Conservation (phyloP, 768 basidiomycete species). For the Collybia nuda region DNA sequence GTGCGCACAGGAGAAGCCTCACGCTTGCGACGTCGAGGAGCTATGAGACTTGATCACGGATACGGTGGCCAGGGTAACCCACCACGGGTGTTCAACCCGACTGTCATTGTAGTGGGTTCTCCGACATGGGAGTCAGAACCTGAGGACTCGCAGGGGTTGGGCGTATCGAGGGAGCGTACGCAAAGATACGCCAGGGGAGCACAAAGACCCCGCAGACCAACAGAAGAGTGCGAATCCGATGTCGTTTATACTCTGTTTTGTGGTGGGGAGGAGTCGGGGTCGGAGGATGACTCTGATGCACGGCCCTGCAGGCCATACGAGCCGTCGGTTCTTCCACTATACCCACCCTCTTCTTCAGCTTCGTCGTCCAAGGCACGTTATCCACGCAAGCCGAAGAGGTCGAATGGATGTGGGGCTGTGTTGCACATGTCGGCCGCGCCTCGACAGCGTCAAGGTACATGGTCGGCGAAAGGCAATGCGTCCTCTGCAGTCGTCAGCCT, state of each 20-base stretch:
- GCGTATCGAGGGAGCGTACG: background rate
- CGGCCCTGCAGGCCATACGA: conserved; percentile 8
- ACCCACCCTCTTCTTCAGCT: conserved; percentile 1
- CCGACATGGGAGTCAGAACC: conserved; percentile 27
- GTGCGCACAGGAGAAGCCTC: conserved; percentile 76
- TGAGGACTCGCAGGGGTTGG: conserved; percentile 8
- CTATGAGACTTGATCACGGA: conserved; percentile 58
- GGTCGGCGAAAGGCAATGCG: conserved; percentile 57
- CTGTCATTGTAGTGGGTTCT: conserved; percentile 12
- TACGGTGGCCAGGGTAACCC: conserved; percentile 5
- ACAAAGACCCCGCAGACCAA: conserved; percentile 11
- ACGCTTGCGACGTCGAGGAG: conserved; percentile 69
- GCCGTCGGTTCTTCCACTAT: conserved; percentile 17
- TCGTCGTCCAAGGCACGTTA: conserved; percentile 7
- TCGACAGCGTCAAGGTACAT: conserved; percentile 50
- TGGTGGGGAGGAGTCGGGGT: conserved; percentile 28
- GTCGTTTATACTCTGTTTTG: conserved; percentile 40
- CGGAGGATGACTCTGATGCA: conserved; percentile 5
- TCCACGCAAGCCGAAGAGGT: conserved; percentile 7
- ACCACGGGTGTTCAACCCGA: conserved; percentile 5
- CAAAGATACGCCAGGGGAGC: conserved; percentile 3
- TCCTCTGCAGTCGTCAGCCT: conserved; percentile 55
- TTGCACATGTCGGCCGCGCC: conserved; percentile 57
- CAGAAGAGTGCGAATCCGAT: conserved; percentile 19
- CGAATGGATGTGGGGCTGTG: conserved; percentile 63